Base-by-base conservation (phyloP, 805 yeast genomes). In the Candida loeiensis region DNA sequence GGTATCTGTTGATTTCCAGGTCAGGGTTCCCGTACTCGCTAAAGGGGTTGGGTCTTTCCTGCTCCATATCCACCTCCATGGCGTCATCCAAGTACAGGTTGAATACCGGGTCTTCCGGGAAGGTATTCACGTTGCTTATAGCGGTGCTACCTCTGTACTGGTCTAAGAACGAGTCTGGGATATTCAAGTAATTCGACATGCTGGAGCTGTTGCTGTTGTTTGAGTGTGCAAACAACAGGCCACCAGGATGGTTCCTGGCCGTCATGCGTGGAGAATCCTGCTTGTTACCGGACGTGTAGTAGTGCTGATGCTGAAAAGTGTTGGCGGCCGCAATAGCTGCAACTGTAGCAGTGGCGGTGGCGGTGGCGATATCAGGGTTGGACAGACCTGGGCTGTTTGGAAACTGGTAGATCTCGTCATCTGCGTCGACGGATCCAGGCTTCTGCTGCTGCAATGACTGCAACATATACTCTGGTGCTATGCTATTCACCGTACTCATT, bases 361-460 rank as follows among this genome's bases (percentile, higher is more conserved):
- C 37, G 43, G 40, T 37, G 40, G 32, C 32, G 39, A 30, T 26
- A 25, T 33, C 28, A 16, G 33, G 19, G 26, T 31, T 26, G 34
- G 44, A 24, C 32, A 43, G 46, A 17, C 47, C 43, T 15, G 53
- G 53, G 29, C 50, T 54, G 34, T 52, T 55, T 8, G 70, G 69
- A 18, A 56, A 46, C 34, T 68, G 73, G 47, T 76, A 77, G 21
- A 78, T 59, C 44, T 78, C 84, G 40, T 79, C 83, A 45, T 78
- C 83, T 71, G 77, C 69, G 15, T 77, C 73, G 45, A 77, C 82
- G 13, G 79, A 15, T 11, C 16, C 16, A 25, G 15, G 38, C n/a
- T 32, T 19, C 11, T 17, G 11, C 28, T 22, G 17, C 14, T 30
- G 32, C 21, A 25, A 9, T 24, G 30, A 24, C 18, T 35, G 27